Percentiles rank a stretch among this genome's conserved stretches.
Conservation (phyloP, 2,329 filamentous ascomycete genomes). For the Clarireedia homoeocarpa region DNA sequence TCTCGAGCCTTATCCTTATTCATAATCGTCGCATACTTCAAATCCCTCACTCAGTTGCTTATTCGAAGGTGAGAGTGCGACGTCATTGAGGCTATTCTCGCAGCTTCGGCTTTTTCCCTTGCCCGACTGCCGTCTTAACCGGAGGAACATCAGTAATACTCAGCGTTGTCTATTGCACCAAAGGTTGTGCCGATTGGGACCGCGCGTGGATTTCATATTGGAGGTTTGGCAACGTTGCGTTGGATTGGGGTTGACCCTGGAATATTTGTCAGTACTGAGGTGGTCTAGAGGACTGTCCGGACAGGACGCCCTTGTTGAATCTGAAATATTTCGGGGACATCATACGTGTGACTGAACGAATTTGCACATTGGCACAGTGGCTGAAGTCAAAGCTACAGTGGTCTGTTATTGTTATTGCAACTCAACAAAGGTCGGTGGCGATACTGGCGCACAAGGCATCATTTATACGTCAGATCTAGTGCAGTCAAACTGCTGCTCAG, state of each 20-base stretch:
- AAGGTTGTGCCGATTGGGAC: not conserved
- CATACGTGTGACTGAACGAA: not conserved
- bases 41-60: no score
- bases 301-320: not conserved
- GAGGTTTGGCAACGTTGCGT: not conserved
- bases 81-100: not conserved
- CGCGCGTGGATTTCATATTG: not conserved
- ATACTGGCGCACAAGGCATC: constrained; percentile 13
- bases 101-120: not conserved
- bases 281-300: not conserved
- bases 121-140: not conserved
- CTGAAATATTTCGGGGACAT: not conserved
- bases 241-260: not conserved
- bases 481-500: constrained; percentile 15
- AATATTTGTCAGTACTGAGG: not conserved
- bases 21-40: not conserved
- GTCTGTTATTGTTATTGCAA: constrained; percentile 14
- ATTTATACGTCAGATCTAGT: constrained; percentile 20
- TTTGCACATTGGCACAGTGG: not conserved
- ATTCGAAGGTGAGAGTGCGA: not conserved
- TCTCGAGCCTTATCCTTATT: not conserved
- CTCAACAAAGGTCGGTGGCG: constrained; percentile 13
- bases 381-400: constrained; percentile 1
- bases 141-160: not conserved
- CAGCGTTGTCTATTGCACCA: not conserved